Percentiles rank a stretch among this genome's conserved stretches.
Conservation (phyloP, 1,284 basidiomycete genomes). For the Chalciporus sp. region DNA sequence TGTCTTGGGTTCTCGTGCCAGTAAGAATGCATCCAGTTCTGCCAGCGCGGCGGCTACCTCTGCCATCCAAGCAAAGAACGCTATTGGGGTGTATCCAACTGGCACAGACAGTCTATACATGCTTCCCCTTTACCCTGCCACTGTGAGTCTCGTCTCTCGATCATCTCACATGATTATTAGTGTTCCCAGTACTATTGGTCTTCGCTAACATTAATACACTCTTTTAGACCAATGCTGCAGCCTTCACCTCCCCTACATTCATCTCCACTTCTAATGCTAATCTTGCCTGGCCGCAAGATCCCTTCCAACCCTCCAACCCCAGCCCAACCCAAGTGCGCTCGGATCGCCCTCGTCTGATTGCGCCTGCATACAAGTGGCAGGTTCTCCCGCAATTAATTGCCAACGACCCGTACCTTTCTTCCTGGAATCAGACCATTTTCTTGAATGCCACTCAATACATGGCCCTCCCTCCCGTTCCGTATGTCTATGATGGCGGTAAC, state of each 20-base stretch:
- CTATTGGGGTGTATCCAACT: constrained; percentile 69
- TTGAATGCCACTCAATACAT: constrained; percentile 82
- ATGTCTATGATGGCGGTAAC: constrained; percentile 79
- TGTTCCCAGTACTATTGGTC: neutral
- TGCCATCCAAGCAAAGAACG: constrained; percentile 61
- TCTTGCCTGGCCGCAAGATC: constrained; percentile 75
- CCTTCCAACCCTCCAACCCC: constrained; percentile 67
- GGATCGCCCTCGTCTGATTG: constrained; percentile 90
- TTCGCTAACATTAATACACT: neutral
- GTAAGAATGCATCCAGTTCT: constrained; percentile 44
- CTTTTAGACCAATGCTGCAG: constrained; percentile 75
- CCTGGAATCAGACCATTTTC: constrained; percentile 94
- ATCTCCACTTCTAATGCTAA: constrained; percentile 49
- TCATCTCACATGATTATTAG: too few relatives aligned
- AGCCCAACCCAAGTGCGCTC: constrained; percentile 63
- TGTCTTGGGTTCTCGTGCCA: constrained; percentile 58
- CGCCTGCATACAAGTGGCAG: constrained; percentile 90
- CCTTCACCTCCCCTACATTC: constrained; percentile 77
- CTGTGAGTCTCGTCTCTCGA: constrained; percentile 52
- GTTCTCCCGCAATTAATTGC: constrained; percentile 81
- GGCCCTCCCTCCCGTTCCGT: constrained; percentile 63
- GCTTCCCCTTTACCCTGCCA: constrained; percentile 87
- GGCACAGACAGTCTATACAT: constrained; percentile 74
- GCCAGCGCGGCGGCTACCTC: constrained; percentile 41
- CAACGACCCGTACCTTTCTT: constrained; percentile 83